Conservation (phyloP, 805 yeast species). For the Schizosaccharomyces lindneri region DNA sequence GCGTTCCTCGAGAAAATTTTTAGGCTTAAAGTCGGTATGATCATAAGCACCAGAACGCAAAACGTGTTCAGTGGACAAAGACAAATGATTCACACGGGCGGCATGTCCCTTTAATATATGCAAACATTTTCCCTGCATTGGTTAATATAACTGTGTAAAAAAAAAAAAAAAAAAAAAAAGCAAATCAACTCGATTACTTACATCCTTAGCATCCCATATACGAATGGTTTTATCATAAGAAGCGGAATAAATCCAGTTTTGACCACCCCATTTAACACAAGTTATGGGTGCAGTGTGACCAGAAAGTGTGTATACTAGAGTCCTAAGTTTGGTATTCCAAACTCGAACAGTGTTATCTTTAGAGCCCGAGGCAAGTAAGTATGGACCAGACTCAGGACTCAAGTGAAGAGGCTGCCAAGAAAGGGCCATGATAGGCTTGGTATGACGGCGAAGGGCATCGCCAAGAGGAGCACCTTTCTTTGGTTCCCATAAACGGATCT, state of each 20-base stretch:
- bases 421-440: slow-evolving; percentile 70
- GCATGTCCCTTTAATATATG: slow-evolving; percentile 73
- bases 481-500: slow-evolving; percentile 63
- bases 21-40: slow-evolving; percentile 25
- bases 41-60: slow-evolving; percentile 75
- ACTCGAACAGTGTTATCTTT: slow-evolving; percentile 74
- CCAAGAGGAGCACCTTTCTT: slow-evolving; percentile 51
- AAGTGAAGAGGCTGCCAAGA: slow-evolving; percentile 89
- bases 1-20: slow-evolving; percentile 8
- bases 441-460: slow-evolving; percentile 51
- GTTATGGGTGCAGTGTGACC: slow-evolving; percentile 81
- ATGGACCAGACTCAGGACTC: slow-evolving; percentile 36
- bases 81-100: slow-evolving; percentile 92
- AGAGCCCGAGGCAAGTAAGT: slow-evolving; percentile 58
- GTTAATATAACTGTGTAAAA: background rate
- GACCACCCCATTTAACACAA: slow-evolving; percentile 94
- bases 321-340: slow-evolving; percentile 63
- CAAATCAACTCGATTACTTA: background rate
- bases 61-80: slow-evolving; percentile 74
- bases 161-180: background rate
- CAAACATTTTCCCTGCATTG: slow-evolving; percentile 35
- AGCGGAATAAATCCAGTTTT: slow-evolving; percentile 57
- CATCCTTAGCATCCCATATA: slow-evolving; percentile 58
- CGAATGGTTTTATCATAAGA: slow-evolving; percentile 87
- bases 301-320: slow-evolving; percentile 41